Conservation (phyloP, 192 early-diverging fungal genomes). For the Backusella sp. region DNA sequence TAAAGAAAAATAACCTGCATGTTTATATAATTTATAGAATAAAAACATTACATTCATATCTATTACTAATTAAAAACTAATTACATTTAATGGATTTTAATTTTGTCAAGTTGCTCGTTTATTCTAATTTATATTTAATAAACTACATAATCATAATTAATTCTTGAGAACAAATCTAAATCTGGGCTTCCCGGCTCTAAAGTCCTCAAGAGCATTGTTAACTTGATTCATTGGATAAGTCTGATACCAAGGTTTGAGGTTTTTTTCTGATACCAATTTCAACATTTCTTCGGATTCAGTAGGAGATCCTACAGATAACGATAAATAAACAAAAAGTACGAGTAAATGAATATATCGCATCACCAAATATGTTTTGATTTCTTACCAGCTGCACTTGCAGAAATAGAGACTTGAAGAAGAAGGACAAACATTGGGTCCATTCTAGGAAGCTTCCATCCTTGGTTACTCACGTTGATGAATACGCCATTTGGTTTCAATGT, state of each 20-base stretch:
- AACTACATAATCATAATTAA: constrained; percentile 12
- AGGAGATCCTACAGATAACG: constrained; percentile 34
- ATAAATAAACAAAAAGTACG: too few relatives aligned
- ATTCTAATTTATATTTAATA: too few relatives aligned
- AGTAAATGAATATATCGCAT: too few relatives aligned
- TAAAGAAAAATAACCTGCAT: background rate
- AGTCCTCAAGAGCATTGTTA: constrained; percentile 61
- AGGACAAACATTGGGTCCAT: background rate
- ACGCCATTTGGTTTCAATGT: constrained; percentile 40
- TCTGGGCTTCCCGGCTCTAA: constrained; percentile 59
- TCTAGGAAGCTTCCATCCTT: background rate
- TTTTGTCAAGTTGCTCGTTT: too few relatives aligned
- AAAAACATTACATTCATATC: too few relatives aligned
- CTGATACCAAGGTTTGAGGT: constrained; percentile 55
- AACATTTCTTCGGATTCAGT: constrained; percentile 58
- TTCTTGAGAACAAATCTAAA: constrained; percentile 75
- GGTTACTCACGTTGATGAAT: constrained; percentile 36
- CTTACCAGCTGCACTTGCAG: constrained; percentile 27
- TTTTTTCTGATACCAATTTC: constrained; percentile 55
- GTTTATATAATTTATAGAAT: background rate
- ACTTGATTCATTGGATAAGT: constrained; percentile 55
- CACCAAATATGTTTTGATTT: background rate
- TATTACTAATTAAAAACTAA: too few relatives aligned
- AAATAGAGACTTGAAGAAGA: background rate
- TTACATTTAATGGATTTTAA: too few relatives aligned